phyloP scores from a whole-genome alignment of 2,329 filamentous ascomycete genomes.

The Lojkania enalia region DNA sequence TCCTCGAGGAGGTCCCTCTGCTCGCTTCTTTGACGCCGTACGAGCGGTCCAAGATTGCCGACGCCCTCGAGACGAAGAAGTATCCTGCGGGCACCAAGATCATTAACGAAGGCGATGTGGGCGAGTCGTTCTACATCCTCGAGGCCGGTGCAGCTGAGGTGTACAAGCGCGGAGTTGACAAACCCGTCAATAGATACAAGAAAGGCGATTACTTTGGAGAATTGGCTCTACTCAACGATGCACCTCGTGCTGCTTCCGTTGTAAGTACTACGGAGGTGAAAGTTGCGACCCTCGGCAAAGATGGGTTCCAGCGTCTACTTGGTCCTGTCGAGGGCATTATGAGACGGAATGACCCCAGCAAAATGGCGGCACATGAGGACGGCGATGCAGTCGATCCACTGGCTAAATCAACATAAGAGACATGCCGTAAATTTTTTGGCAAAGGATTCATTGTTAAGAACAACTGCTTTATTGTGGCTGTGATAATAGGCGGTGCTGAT shows the following conservation, averaged over 20 bases:
- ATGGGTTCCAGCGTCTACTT: constrained; percentile 89
- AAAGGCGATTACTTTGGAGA: constrained; percentile 98
- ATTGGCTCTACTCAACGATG: constrained; percentile 88
- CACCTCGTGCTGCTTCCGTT: constrained; percentile 87
- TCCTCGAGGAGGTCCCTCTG: constrained; percentile 90
- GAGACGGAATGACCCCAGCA: constrained; percentile 70
- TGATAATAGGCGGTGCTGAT: neutral
- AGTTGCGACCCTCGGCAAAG: constrained; percentile 88
- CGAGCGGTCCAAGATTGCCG: constrained; percentile 95
- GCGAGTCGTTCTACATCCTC: constrained; percentile 88
- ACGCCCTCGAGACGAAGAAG: constrained; percentile 90
- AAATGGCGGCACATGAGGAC: constrained; percentile 36
- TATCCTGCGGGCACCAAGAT: constrained; percentile 79
- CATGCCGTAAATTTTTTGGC: too few relatives aligned
- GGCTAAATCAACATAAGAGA: constrained; percentile 21
- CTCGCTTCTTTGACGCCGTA: constrained; percentile 83
- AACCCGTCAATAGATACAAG: constrained; percentile 76
- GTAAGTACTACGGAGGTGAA: constrained; percentile 85
- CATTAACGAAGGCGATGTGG: constrained; percentile 88
- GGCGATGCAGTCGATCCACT: constrained; percentile 67
- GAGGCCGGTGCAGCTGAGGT: constrained; percentile 87
- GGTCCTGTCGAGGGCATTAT: constrained; percentile 94
- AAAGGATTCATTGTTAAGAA: too few relatives aligned
- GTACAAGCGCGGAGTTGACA: constrained; percentile 72
- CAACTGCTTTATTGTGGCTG: neutral